Evolutionary conservation across 441 rosid species (phyloP), one percentile per base, ranked within the genome.

Genomic region (Eugenia klotzschiana): DNA sequence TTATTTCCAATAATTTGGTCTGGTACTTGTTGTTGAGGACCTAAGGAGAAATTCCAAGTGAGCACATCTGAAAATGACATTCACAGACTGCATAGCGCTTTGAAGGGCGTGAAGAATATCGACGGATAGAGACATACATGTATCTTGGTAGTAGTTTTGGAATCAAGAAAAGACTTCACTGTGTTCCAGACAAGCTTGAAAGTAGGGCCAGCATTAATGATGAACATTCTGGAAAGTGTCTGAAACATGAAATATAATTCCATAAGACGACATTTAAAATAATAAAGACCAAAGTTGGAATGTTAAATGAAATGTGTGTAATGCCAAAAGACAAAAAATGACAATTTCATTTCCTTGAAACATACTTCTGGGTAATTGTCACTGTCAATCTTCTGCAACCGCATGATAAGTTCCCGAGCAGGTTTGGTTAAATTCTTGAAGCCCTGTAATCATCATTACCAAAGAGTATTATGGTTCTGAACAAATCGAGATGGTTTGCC

Each of bases 221-320:
- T 81, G 77, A 72, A 84, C 84, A 81, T 84, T 74, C 83, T 84
- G 83, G 56, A 84, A 69, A 84, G 86, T 9, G 86, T 84, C 86
- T 84, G 84, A 27, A 79, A 14, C 10, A 41, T 57, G 29, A n/a
- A 14, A 53, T 23, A 79, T 25, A 56, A 83, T 26, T 14, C 27
- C 2, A 16, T 49, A 33, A 54, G 56, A 79, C 41, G 8, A 22
- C 40, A 52, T 43, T 12, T 8, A 49, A 23, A 37, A 14, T 46
- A 56, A 25, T 23, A n/a, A 25, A 79, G 50, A 22, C 37, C n/a
- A 50, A 22, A 57, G 40, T 29, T 15, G 18, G 33, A 49, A 26
- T 27, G 16, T 33, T 64, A 64, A 10, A 64, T 64, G 41, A 27
- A n/a, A 56, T 18, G 85, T 60, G 7, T 23, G 4, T 18, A 20